phyloP scores from a whole-genome alignment of 345 rosid species.

The Eucalyptus shirleyi region DNA sequence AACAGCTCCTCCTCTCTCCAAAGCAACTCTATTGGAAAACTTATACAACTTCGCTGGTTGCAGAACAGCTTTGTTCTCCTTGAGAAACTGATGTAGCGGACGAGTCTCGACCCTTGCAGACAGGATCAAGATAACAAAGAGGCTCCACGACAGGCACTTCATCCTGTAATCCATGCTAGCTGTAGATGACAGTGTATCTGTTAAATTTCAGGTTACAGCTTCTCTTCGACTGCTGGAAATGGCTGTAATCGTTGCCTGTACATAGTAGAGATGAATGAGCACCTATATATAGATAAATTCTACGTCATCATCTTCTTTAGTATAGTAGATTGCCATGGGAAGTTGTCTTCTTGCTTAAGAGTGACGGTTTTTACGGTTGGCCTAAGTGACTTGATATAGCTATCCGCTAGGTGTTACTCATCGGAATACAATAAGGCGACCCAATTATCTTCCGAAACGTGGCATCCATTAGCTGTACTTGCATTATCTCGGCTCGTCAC shows the following conservation, averaged over 20 bases:
- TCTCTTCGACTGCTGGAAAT: neutral
- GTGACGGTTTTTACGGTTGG: neutral
- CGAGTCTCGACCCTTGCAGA: neutral
- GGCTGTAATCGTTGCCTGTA: neutral
- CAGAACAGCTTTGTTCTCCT: neutral
- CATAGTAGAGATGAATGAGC: neutral
- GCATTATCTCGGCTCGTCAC: neutral
- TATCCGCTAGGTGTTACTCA: neutral
- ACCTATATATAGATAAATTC: neutral
- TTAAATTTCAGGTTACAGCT: neutral
- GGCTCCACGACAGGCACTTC: neutral
- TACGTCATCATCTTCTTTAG: neutral
- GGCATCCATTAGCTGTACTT: neutral
- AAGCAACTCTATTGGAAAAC: neutral
- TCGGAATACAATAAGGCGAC: neutral
- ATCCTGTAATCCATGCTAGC: neutral
- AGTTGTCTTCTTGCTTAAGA: neutral
- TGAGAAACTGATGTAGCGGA: neutral
- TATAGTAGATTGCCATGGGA: neutral
- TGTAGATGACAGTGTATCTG: neutral
- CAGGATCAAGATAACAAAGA: neutral
- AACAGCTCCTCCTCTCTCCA: neutral
- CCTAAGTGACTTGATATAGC: neutral
- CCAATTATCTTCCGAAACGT: neutral
- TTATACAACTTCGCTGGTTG: neutral